Conservation (phyloP, 1,284 basidiomycete genomes). For the Cutaneotrichosporon mucoides region DNA sequence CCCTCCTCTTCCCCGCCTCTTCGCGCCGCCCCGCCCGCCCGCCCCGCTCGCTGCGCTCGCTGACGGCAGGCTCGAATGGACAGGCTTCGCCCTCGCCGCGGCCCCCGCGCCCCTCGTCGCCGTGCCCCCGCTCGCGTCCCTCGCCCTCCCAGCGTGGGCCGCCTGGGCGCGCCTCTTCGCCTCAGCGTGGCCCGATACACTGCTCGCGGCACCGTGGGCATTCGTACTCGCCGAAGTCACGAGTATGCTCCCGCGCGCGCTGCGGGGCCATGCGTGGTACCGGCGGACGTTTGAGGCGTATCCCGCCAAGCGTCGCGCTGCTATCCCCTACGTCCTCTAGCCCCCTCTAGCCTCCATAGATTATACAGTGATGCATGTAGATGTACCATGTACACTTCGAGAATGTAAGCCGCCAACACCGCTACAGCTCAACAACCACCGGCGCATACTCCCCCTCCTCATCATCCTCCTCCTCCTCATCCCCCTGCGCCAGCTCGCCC, state of each 20-base stretch:
- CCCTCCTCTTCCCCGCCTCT: too few relatives aligned
- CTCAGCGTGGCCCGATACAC: constrained; percentile 19
- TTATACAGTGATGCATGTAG: not conserved
- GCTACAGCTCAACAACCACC: constrained; percentile 39
- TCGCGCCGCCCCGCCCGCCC: too few relatives aligned
- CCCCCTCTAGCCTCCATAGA: not conserved
- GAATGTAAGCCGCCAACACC: too few relatives aligned
- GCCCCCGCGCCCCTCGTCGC: constrained; percentile 22
- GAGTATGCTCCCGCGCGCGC: constrained; percentile 72
- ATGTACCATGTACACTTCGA: constrained; percentile 1
- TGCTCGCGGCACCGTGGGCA: constrained; percentile 64
- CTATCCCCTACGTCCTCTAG: constrained; percentile 54
- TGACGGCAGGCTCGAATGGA: constrained; percentile 66
- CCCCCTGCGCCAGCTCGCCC: constrained; percentile 16
- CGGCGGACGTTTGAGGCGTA: constrained; percentile 63
- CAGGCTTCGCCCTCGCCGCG: constrained; percentile 66
- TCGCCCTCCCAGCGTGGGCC: not conserved
- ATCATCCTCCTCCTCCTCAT: constrained; percentile 32
- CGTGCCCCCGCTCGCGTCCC: constrained; percentile 9
- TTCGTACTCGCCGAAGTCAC: constrained; percentile 68
- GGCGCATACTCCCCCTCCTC: constrained; percentile 50
- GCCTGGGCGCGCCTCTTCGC: not conserved
- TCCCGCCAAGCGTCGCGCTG: constrained; percentile 60
- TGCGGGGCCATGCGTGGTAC: constrained; percentile 78
- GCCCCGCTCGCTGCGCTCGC: not conserved